These are phyloP conservation scores for Euphrasia confusa DNA, from an alignment of 257 asterid genomes.

Conservation along the genomic window DNA sequence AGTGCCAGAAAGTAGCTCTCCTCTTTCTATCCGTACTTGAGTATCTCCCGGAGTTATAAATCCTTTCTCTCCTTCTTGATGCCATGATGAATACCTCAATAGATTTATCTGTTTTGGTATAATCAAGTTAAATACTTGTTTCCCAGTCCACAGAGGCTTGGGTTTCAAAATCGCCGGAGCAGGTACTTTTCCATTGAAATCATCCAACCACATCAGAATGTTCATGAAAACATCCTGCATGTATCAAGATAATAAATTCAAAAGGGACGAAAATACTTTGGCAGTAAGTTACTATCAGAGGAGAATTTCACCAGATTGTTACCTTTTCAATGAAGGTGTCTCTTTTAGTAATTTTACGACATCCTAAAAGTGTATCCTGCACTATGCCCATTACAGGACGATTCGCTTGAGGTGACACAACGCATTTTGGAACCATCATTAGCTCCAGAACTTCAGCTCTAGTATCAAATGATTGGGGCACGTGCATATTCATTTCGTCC, in stretches of 20 bases:
- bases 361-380: conserved; percentile 94
- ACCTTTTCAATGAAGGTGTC: conserved; percentile 98
- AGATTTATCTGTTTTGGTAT: conserved; percentile 95
- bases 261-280: conserved; percentile 1
- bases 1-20: conserved; percentile 92
- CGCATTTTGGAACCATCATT: conserved; percentile 98
- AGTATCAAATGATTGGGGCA: conserved; percentile 98
- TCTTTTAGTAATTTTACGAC: conserved; percentile 91
- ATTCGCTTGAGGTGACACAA: conserved; percentile 96
- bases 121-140: conserved; percentile 90
- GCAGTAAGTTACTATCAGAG: neutral
- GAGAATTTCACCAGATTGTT: conserved; percentile 1
- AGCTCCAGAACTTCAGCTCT: conserved; percentile 96
- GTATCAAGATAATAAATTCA: conserved; percentile 14
- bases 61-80: conserved; percentile 77
- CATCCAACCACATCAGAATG: conserved; percentile 99
- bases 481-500: conserved; percentile 99
- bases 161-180: conserved; percentile 97
- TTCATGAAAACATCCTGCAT: conserved; percentile 97
- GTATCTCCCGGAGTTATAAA: conserved; percentile 96
- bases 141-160: conserved; percentile 98
- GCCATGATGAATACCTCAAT: conserved; percentile 88
- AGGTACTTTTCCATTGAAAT: conserved; percentile 97
- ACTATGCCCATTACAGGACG: conserved; percentile 99
- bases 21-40: conserved; percentile 89